Evolutionary conservation across 192 early-diverging fungal genomes (phyloP).

Genomic region (Umbelopsis sp.): DNA sequence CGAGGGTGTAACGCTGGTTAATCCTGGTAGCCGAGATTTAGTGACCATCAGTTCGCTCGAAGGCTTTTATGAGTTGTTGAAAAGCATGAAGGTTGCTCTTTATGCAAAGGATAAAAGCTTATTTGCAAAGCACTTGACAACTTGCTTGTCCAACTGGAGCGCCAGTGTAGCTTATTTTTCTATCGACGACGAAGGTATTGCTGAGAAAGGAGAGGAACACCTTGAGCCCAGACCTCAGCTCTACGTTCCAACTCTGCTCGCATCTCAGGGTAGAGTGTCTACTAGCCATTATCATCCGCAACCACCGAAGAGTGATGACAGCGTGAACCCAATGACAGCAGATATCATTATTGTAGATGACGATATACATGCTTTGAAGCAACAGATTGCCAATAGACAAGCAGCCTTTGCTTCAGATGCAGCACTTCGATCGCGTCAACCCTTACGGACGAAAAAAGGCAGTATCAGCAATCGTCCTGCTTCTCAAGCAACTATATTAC

Average conservation of each 20-base stretch:
- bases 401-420: not conserved
- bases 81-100: constrained; percentile 48
- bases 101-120: constrained; percentile 52
- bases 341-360: constrained; percentile 64
- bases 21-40: no score
- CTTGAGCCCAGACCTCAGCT: not conserved
- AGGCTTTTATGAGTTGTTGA: constrained; percentile 43
- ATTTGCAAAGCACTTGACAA: constrained; percentile 55
- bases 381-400: constrained; percentile 30
- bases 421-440: not conserved
- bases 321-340: constrained; percentile 33
- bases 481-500: constrained; percentile 44
- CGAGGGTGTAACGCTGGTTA: no score
- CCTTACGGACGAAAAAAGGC: not conserved
- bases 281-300: not conserved
- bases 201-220: not conserved
- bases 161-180: constrained; percentile 48
- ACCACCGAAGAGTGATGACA: constrained; percentile 23
- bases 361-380: constrained; percentile 52
- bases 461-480: not conserved
- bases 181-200: constrained; percentile 5
- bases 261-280: not conserved
- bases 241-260: not conserved
- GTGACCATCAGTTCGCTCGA: constrained; percentile 15
- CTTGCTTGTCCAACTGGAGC: constrained; percentile 57